Evolutionary conservation across 768 basidiomycete species (phyloP).

Genomic region (Mycena vulgaris): DNA sequence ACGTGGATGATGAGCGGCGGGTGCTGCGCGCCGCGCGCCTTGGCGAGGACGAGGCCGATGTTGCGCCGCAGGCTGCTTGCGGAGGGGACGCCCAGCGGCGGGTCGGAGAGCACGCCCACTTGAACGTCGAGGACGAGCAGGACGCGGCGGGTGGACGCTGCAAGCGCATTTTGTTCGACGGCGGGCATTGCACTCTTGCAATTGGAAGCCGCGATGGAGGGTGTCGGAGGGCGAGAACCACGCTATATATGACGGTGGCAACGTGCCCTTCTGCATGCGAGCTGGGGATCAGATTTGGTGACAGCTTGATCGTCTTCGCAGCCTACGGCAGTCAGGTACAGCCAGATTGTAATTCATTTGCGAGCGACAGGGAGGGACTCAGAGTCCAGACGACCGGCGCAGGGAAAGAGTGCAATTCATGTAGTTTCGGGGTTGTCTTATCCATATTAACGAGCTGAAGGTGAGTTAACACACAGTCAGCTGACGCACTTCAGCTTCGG

Average conservation of each 20-base stretch:
- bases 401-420: background rate
- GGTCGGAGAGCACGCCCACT: constrained; percentile 52
- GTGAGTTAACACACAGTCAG: too few species aligned
- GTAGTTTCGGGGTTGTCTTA: background rate
- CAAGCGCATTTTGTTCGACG: background rate
- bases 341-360: background rate
- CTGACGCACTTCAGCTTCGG: constrained; percentile 4
- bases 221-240: background rate
- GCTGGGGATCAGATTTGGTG: constrained; percentile 9
- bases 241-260: constrained; percentile 13
- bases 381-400: background rate
- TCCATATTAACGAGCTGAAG: too few species aligned
- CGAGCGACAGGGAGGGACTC: background rate
- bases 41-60: constrained; percentile 54
- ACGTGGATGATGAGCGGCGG: constrained; percentile 77
- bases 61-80: constrained; percentile 52
- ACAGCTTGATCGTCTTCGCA: constrained; percentile 5
- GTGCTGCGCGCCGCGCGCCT: constrained; percentile 60
- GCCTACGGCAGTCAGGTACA: background rate
- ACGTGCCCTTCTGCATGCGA: constrained; percentile 19
- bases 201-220: background rate
- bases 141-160: constrained; percentile 44
- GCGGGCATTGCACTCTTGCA: background rate
- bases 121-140: constrained; percentile 65
- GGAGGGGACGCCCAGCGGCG: constrained; percentile 57